Percentiles rank a stretch among this genome's conserved stretches.
Conservation (phyloP, 108 stramenopile species). For the Nitzschia sp. region DNA sequence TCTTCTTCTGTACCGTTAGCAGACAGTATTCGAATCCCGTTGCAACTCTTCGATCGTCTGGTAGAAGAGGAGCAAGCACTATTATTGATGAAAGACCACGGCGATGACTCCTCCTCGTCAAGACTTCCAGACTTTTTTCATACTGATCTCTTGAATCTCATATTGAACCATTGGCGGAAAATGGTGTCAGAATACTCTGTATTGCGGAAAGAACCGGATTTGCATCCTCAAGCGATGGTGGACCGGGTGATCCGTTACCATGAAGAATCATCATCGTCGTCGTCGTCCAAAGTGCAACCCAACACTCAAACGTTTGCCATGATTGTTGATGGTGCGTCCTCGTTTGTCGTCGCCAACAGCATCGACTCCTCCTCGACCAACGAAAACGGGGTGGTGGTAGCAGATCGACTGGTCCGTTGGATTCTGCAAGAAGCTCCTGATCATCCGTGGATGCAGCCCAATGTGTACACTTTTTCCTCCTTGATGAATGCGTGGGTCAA, state of each 20-base stretch:
- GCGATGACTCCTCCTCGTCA: not conserved
- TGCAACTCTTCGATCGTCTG: constrained; percentile 28
- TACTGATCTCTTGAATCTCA: constrained; percentile 30
- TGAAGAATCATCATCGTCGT: not conserved
- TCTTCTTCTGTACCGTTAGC: no score
- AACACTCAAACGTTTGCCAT: constrained; percentile 37
- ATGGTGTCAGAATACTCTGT: not conserved
- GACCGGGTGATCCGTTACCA: constrained; percentile 15
- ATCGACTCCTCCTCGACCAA: no score
- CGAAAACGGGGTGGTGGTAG: constrained; percentile 12
- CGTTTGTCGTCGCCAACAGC: constrained; percentile 6
- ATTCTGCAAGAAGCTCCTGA: constrained; percentile 15
- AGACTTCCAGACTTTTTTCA: constrained; percentile 20
- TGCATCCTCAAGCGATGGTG: constrained; percentile 17
- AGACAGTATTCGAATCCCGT: constrained; percentile 18
- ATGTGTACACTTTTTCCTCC: constrained; percentile 59
- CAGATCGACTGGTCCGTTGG: constrained; percentile 18
- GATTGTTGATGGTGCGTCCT: constrained; percentile 30
- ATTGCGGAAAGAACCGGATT: not conserved
- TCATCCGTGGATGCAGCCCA: constrained; percentile 11
- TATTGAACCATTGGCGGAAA: constrained; percentile 37
- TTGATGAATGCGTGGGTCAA: constrained; percentile 78
- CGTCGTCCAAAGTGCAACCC: constrained; percentile 25
- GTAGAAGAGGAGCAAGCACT: constrained; percentile 23
- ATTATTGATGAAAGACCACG: not conserved